Base-by-base conservation (phyloP, 176 grass and related monocot genomes). In the Cenchrus purpureus region DNA sequence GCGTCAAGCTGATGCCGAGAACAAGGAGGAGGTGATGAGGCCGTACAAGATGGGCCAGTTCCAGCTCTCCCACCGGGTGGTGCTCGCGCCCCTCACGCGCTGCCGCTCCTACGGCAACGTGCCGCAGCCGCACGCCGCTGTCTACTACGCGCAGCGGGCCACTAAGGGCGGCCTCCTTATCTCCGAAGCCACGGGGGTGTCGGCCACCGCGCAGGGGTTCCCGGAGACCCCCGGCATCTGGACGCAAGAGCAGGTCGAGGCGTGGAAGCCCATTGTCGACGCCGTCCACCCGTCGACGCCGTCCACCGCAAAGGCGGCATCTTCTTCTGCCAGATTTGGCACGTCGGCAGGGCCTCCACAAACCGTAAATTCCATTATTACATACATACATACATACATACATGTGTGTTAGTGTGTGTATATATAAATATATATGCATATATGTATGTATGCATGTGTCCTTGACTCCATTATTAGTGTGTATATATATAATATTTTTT, bases 211-310 rank as follows among this genome's bases (percentile, higher is more conserved):
- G 46, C 70, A 73, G 22, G 70, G 70, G 0, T 73, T 51, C 70
- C 70, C 70, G 46, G 70, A 51, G 20, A 31, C 70, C 0, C 70
- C 70, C 19, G 69, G 69, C 45, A 50, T 72, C 44, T 72, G 69
- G 69, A 72, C 69, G 11, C 69, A 25, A 20, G 69, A 72, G 69
- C 69, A 72, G 51, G 19, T 88, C 14, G 73, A 91, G 4, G 91
- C 91, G 0, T 93, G 88, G 91, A 93, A 87, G 8, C 87, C 91
- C 16, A 88, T 93, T 72, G 85, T 93, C 17, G 84, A 93, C 13
- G 88, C 88, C n/a, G n/a, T n/a, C n/a, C n/a, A n/a, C n/a, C n/a
- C n/a, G n/a, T n/a, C n/a, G n/a, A n/a, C n/a, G n/a, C n/a, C 28
- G 87, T 93, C 67, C 91, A 91, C 58, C 70, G 83, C n/a, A 88